Evolutionary conservation across 768 basidiomycete genomes (phyloP), one percentile per base, ranked within the genome.

Genomic region (Dacryopinax spathularia): DNA sequence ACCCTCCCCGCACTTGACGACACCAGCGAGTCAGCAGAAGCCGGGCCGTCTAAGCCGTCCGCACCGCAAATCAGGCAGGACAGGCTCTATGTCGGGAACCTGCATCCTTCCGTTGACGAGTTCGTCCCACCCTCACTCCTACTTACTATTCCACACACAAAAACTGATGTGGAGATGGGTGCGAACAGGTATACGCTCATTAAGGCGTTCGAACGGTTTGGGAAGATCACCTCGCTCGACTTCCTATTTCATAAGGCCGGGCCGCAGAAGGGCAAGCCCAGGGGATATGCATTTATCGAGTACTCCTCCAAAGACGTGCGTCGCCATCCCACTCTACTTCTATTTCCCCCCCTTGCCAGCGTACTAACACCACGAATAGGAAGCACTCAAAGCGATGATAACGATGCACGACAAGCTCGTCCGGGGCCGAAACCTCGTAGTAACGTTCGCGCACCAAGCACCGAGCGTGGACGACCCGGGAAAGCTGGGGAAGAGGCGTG

Each of bases 181-280:
- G n/a, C n/a, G n/a, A n/a, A 60, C 70, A 95, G 92, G 73, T 91
- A 91, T 74, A 79, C 90, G 2, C 80, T 99, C 16, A 82, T 98
- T 22, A 89, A 94, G 74, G 74, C 94, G 34, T 96, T 96, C 75
- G 82, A 88, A 33, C 93, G 88, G 75, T 93, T 86, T 72, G 96
- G 96, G 62, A 92, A 91, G 74, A 82, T 98, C 65, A 82, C 91
- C 22, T 91, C 92, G 68, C 81, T 97, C 61, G 96, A 99, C 74
- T 97, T 85, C 73, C 80, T 97, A 66, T 97, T 97, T 71, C 94
- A 99, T 79, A 97, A 95, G 75, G 78, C 87, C 0, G 96, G 95
- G 0, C 80, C 84, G 13, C 75, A 86, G 70, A 93, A 87, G 72
- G 96, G 96, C 18, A 96, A 90, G 72, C 94, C 96, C 0, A 80